Conservation (phyloP, 1,139 yeast species). For the Candida tropicalis region DNA sequence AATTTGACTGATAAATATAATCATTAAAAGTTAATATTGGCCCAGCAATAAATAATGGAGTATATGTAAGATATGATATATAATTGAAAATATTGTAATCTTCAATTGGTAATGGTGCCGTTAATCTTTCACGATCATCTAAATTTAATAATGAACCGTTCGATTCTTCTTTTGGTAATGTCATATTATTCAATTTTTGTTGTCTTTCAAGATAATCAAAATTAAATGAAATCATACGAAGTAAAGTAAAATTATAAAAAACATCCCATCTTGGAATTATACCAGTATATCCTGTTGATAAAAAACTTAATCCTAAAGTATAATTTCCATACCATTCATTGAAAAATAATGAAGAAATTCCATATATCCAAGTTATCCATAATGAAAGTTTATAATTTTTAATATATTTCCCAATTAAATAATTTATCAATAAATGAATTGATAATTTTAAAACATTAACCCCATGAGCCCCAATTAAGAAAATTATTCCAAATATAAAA, state of each 20-base stretch:
- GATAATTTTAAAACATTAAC: conserved; percentile 64
- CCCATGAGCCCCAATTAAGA: conserved; percentile 81
- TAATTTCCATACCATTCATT: conserved; percentile 68
- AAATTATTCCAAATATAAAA: conserved; percentile 66
- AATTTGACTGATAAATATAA: conserved; percentile 70
- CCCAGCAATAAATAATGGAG: conserved; percentile 94
- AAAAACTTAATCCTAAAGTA: conserved; percentile 50
- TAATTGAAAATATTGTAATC: conserved; percentile 69
- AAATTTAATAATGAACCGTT: conserved; percentile 22
- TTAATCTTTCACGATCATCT: conserved; percentile 69
- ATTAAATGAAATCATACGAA: conserved; percentile 82
- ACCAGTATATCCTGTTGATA: conserved; percentile 69
- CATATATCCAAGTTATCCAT: conserved; percentile 70
- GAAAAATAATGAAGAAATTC: conserved; percentile 71
- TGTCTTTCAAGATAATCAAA: conserved; percentile 67
- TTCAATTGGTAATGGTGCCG: conserved; percentile 58
- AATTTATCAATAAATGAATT: conserved; percentile 59
- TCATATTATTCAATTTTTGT: conserved; percentile 18
- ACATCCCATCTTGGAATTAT: conserved; percentile 94
- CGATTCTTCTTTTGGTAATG: conserved; percentile 16
- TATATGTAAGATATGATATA: conserved; percentile 74
- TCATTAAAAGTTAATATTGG: conserved; percentile 94
- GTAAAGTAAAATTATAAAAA: conserved; percentile 83
- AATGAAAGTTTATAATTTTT: conserved; percentile 33
- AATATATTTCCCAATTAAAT: conserved; percentile 49